Evolutionary conservation across 2,329 filamentous ascomycete species (phyloP).

Genomic region (Neocucurbitaria cava): DNA sequence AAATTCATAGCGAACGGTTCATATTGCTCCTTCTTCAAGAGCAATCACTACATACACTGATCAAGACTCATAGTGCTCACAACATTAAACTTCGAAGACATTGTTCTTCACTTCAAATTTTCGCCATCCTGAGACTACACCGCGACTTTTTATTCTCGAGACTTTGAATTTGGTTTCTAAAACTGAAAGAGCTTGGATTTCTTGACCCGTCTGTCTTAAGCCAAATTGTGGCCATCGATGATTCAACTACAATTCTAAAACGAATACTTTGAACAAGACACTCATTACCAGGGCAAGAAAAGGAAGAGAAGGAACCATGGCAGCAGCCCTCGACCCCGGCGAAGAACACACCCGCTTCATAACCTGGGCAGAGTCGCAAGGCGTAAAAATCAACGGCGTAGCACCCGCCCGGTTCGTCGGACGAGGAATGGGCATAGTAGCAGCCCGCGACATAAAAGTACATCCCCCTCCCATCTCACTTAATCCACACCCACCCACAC

Average conservation of each 20-base stretch:
- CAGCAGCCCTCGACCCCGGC: conserved; percentile 41
- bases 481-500: background rate
- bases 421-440: conserved; percentile 79
- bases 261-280: background rate
- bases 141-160: too few species aligned
- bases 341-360: conserved; percentile 64
- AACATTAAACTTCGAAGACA: too few species aligned
- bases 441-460: conserved; percentile 71
- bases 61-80: background rate
- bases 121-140: too few species aligned
- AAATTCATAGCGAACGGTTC: background rate
- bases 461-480: conserved; percentile 23
- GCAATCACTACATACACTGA: background rate
- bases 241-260: too few species aligned
- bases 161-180: too few species aligned
- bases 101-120: too few species aligned
- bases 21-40: background rate
- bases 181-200: too few species aligned
- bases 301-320: conserved; percentile 21
- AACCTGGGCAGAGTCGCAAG: conserved; percentile 70
- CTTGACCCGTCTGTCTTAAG: too few species aligned
- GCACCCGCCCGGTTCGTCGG: conserved; percentile 71
- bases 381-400: conserved; percentile 72
- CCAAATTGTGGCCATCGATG: too few species aligned
- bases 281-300: background rate